phyloP scores from a whole-genome alignment of 2,329 filamentous ascomycete species.

The Exophiala viscosa region DNA sequence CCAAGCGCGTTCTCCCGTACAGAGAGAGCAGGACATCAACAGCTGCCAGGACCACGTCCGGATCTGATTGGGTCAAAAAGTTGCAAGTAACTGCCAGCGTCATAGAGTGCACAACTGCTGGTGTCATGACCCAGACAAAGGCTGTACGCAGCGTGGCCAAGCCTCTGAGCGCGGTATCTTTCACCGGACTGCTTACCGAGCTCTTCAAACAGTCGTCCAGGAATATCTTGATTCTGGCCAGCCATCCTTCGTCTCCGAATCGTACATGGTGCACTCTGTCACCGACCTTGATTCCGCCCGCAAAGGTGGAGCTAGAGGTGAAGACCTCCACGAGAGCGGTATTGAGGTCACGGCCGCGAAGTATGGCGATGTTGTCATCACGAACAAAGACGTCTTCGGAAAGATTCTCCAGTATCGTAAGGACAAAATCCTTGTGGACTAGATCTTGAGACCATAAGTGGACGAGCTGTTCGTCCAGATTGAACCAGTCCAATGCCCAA shows the following conservation, averaged over 20 bases:
- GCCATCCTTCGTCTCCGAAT: conserved; percentile 80
- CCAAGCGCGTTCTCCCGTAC: conserved; percentile 70
- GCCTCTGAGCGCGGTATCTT: conserved; percentile 68
- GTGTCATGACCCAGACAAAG: conserved; percentile 83
- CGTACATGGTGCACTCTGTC: conserved; percentile 67
- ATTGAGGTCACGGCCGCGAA: conserved; percentile 79
- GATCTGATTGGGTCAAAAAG: conserved; percentile 65
- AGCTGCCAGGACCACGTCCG: conserved; percentile 71
- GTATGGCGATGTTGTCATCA: conserved; percentile 79
- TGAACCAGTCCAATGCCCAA: conserved; percentile 90
- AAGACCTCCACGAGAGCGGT: conserved; percentile 92
- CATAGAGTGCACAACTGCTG: conserved; percentile 68
- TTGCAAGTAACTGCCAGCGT: conserved; percentile 68
- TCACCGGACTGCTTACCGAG: conserved; percentile 60
- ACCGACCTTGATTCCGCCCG: conserved; percentile 68
- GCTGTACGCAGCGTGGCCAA: conserved; percentile 73
- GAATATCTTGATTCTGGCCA: conserved; percentile 70
- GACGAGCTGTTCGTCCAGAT: conserved; percentile 84
- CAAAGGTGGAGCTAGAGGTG: conserved; percentile 70
- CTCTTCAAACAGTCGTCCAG: conserved; percentile 68
- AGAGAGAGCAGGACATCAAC: conserved; percentile 80
- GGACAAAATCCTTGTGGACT: conserved; percentile 77
- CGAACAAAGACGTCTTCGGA: conserved; percentile 92
- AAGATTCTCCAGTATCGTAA: conserved; percentile 83
- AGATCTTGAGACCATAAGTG: conserved; percentile 67